Percentiles rank a stretch among this genome's conserved stretches.
These are phyloP conservation scores for Ceratocystis albifundus DNA, from an alignment of 2,329 filamentous ascomycete genomes.

Conservation along the genomic window DNA sequence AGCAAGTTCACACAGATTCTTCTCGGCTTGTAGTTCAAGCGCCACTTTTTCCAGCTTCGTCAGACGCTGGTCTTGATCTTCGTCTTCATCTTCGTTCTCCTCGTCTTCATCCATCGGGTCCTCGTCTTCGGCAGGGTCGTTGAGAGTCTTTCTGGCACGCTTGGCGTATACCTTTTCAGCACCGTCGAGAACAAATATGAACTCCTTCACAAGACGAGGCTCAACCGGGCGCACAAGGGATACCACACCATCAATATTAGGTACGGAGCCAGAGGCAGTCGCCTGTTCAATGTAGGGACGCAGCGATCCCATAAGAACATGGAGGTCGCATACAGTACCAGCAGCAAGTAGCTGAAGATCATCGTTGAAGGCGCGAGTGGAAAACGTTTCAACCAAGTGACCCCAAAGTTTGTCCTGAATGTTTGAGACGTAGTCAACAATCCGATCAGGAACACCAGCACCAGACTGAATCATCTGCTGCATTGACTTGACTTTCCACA, in stretches of 20 bases:
- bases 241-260: conserved; percentile 33
- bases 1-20: conserved; percentile 73
- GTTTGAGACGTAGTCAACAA: conserved; percentile 49
- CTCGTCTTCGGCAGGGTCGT: conserved; percentile 58
- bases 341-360: conserved; percentile 65
- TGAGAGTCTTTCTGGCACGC: conserved; percentile 50
- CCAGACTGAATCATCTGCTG: conserved; percentile 44
- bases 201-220: conserved; percentile 49
- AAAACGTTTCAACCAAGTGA: conserved; percentile 56
- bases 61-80: conserved; percentile 37
- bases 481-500: conserved; percentile 71
- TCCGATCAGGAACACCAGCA: conserved; percentile 43
- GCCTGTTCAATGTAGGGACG: conserved; percentile 39
- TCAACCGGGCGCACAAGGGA: conserved; percentile 60
- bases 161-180: conserved; percentile 70
- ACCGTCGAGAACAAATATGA: conserved; percentile 65
- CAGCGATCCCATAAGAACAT: conserved; percentile 66
- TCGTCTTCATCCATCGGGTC: conserved; percentile 54
- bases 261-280: conserved; percentile 31
- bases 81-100: conserved; percentile 44
- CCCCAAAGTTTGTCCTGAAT: conserved; percentile 47
- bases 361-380: conserved; percentile 58
- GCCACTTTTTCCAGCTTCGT: conserved; percentile 47
- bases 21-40: conserved; percentile 64
- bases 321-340: conserved; percentile 68